A percentile compares a stretch with the other conserved stretches of the same genome.
phyloP scores from a whole-genome alignment of 768 basidiomycete genomes.

The Amanita muscaria region DNA sequence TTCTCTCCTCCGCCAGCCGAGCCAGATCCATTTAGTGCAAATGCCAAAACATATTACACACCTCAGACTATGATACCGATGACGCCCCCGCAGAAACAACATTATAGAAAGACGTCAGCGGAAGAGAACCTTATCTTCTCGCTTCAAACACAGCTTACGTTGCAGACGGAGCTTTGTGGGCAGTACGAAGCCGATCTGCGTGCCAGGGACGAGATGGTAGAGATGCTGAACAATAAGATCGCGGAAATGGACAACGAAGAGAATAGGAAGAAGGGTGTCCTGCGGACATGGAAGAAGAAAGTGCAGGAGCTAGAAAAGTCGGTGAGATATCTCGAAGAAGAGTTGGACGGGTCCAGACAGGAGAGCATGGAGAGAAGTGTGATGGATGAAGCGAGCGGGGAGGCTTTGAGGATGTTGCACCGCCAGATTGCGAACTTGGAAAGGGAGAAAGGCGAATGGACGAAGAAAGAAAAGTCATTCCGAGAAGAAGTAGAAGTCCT shows the following conservation, averaged over 20 bases:
- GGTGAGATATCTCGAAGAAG: slow-evolving; percentile 67
- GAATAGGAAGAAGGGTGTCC: slow-evolving; percentile 42
- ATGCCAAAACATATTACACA: slow-evolving; percentile 71
- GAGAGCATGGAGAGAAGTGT: slow-evolving; percentile 75
- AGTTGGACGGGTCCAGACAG: slow-evolving; percentile 77
- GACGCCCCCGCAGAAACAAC: slow-evolving; percentile 45
- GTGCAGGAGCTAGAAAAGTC: slow-evolving; percentile 64
- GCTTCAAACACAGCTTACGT: slow-evolving; percentile 63
- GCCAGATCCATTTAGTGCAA: slow-evolving; percentile 67
- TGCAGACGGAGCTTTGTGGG: slow-evolving; percentile 66
- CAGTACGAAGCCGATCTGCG: slow-evolving; percentile 72
- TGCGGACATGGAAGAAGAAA: slow-evolving; percentile 68
- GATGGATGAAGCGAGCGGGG: slow-evolving; percentile 76
- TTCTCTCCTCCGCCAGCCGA: slow-evolving; percentile 34
- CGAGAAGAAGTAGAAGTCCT: slow-evolving; percentile 40
- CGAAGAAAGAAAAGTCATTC: slow-evolving; percentile 32
- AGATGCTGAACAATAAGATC: slow-evolving; percentile 46
- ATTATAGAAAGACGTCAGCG: slow-evolving; percentile 54
- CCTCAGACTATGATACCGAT: slow-evolving; percentile 65
- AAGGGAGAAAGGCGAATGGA: slow-evolving; percentile 47
- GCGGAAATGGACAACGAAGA: slow-evolving; percentile 53
- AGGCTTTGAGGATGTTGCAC: slow-evolving; percentile 74
- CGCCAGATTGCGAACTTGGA: slow-evolving; percentile 71
- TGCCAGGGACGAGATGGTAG: slow-evolving; percentile 66
- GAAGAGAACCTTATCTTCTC: slow-evolving; percentile 67